A percentile compares a stretch with the other conserved stretches of the same genome.
Conservation (phyloP, 345 rosid species). For the Pistacia integerrima region DNA sequence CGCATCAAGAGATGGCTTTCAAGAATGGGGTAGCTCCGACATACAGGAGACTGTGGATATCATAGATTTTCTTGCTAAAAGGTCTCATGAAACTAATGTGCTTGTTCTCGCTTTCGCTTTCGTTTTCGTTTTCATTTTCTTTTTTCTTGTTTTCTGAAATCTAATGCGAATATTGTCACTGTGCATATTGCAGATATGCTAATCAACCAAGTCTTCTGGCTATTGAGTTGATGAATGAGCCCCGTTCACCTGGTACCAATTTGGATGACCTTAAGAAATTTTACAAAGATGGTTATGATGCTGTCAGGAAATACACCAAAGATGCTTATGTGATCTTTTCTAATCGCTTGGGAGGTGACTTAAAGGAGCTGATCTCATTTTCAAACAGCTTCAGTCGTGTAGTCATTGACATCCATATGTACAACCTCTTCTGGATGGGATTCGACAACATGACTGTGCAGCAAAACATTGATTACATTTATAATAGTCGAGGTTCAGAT, state of each 20-base stretch:
- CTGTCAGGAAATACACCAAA: slow-evolving; percentile 36
- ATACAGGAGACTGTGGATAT: slow-evolving; percentile 34
- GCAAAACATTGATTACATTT: slow-evolving; percentile 31
- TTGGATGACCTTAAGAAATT: slow-evolving; percentile 30
- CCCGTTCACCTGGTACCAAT: slow-evolving; percentile 23
- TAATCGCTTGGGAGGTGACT: slow-evolving; percentile 32
- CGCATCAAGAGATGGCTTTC: slow-evolving; percentile 40
- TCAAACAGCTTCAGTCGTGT: slow-evolving; percentile 23
- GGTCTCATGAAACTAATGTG: neutral
- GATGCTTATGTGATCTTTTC: slow-evolving; percentile 37
- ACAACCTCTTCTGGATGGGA: slow-evolving; percentile 24
- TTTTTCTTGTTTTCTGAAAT: neutral
- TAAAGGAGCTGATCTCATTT: slow-evolving; percentile 31
- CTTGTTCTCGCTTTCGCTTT: neutral
- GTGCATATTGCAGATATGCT: slow-evolving; percentile 15
- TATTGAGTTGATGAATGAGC: slow-evolving; percentile 48
- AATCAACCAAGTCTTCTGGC: slow-evolving; percentile 25
- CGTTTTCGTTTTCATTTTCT: neutral
- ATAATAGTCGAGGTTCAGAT: slow-evolving; percentile 20
- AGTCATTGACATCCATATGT: slow-evolving; percentile 47
- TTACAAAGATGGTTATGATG: slow-evolving; percentile 37
- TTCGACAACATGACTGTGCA: slow-evolving; percentile 18
- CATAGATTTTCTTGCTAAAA: slow-evolving; percentile 40
- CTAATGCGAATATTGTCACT: neutral
- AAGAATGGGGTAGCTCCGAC: slow-evolving; percentile 43